These are phyloP conservation scores for Pyricularia grisea DNA, from an alignment of 2,329 filamentous ascomycete genomes.

Conservation along the genomic window DNA sequence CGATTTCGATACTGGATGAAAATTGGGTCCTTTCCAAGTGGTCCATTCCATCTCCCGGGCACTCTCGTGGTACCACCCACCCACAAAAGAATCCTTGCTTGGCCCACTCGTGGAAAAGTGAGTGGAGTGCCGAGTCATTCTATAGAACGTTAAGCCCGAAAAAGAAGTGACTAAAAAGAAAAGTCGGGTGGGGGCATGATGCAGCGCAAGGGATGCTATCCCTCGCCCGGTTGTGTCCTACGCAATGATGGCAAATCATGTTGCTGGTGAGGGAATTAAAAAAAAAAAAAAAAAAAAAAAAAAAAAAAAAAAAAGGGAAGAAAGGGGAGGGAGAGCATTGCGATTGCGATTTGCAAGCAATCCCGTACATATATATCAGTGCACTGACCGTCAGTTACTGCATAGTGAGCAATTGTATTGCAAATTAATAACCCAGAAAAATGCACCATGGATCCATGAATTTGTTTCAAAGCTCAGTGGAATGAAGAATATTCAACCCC, in stretches of 20 bases:
- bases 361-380: background rate
- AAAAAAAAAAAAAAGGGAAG: background rate
- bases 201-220: background rate
- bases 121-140: slow-evolving; percentile 1
- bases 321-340: too few species aligned
- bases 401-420: background rate
- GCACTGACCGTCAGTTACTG: background rate
- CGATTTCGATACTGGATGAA: background rate
- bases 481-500: background rate
- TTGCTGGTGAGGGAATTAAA: background rate
- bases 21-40: background rate
- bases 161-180: background rate
- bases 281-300: background rate
- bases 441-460: background rate
- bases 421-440: background rate
- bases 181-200: background rate
- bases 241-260: background rate
- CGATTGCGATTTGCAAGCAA: background rate
- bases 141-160: background rate
- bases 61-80: background rate
- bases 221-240: background rate
- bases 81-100: background rate
- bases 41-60: slow-evolving; percentile 1
- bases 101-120: background rate
- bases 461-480: background rate